Percentiles rank a stretch among this genome's conserved stretches.
Evolutionary conservation across 1,139 yeast species (phyloP).

Genomic region (Kodamaea derodonti): DNA sequence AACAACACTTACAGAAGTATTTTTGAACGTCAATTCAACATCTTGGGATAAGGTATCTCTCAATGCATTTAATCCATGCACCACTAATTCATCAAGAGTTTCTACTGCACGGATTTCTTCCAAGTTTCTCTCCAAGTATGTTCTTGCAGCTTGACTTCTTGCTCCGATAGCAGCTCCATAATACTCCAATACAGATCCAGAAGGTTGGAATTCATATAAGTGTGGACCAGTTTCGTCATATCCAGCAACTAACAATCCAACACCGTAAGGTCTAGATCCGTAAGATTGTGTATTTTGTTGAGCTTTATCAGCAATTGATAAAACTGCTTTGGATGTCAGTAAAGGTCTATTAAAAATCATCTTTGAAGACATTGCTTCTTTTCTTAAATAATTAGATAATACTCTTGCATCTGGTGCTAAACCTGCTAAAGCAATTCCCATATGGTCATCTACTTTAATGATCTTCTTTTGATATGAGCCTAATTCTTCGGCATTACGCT

Average conservation of each 20-base stretch:
- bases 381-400: slow-evolving; percentile 80
- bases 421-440: slow-evolving; percentile 96
- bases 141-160: slow-evolving; percentile 96
- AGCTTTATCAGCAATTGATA: slow-evolving; percentile 90
- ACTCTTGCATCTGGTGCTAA: slow-evolving; percentile 98
- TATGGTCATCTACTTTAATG: slow-evolving; percentile 85
- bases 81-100: slow-evolving; percentile 68
- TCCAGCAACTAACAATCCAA: slow-evolving; percentile 89
- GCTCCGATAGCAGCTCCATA: slow-evolving; percentile 97
- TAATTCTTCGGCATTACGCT: slow-evolving; percentile 93
- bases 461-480: slow-evolving; percentile 96
- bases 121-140: slow-evolving; percentile 84
- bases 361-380: slow-evolving; percentile 85
- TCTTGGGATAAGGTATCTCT: slow-evolving; percentile 94
- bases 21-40: slow-evolving; percentile 77
- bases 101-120: slow-evolving; percentile 60
- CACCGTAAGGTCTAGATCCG: slow-evolving; percentile 97
- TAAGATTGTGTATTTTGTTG: slow-evolving; percentile 94
- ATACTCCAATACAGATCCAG: slow-evolving; percentile 90
- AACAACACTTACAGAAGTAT: slow-evolving; percentile 88
- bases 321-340: slow-evolving; percentile 79
- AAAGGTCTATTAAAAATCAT: slow-evolving; percentile 88
- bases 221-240: slow-evolving; percentile 94
- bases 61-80: slow-evolving; percentile 85
- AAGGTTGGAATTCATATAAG: slow-evolving; percentile 90